Conservation (phyloP, 2,329 filamentous ascomycete species). For the Exutisphaerella laricina region DNA sequence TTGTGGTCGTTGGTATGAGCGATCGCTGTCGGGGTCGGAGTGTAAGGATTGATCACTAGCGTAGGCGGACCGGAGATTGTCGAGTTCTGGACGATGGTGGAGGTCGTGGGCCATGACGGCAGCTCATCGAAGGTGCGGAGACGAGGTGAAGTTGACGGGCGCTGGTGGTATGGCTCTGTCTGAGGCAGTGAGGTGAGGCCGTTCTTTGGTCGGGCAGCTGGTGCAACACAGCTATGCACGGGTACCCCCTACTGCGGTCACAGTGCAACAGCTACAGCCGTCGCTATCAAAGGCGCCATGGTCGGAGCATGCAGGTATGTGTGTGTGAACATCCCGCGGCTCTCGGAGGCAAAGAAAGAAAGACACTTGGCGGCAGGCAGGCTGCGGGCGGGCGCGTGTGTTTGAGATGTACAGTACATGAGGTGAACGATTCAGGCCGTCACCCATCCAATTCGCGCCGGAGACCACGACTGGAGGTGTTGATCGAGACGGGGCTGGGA, state of each 20-base stretch:
- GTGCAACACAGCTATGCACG: neutral
- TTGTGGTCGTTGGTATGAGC: conserved; percentile 16
- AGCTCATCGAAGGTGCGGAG: conserved; percentile 2
- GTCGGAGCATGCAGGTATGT: neutral
- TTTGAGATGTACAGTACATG: neutral
- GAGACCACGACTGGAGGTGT: no score
- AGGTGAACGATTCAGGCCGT: neutral
- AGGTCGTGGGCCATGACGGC: conserved; percentile 20
- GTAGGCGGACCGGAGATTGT: conserved; percentile 29
- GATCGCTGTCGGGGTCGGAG: conserved; percentile 21
- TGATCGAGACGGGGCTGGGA: no score
- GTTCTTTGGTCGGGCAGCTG: neutral
- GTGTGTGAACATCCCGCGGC: neutral
- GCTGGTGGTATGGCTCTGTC: conserved; percentile 1
- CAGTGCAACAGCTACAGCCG: neutral
- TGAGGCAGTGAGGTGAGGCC: conserved; percentile 2
- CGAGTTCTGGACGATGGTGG: conserved; percentile 28
- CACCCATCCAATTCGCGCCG: neutral
- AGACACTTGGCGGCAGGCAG: no score
- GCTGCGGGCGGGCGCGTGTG: no score
- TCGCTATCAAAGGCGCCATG: neutral
- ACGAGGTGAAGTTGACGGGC: conserved; percentile 9
- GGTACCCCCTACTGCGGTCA: no score
- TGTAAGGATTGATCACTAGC: conserved; percentile 22
- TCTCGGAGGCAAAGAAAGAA: neutral